A percentile compares a stretch with the other conserved stretches of the same genome.
These are phyloP conservation scores for Microdochium nivale DNA, from an alignment of 2,329 filamentous ascomycete species.

Conservation along the genomic window DNA sequence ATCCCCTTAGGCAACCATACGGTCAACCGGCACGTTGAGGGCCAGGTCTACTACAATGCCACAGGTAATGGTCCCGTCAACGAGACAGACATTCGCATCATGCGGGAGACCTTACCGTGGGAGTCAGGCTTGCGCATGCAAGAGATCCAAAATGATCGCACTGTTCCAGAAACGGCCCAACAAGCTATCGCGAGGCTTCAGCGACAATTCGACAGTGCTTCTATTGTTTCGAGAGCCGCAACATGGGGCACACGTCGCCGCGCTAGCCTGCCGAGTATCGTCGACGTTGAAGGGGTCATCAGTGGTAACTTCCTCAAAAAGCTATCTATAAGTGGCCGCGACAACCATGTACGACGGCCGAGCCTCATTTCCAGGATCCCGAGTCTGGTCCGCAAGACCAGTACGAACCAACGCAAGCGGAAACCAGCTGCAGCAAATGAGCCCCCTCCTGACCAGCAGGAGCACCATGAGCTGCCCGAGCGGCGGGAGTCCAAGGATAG, in stretches of 20 bases:
- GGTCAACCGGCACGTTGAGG: constrained; percentile 38
- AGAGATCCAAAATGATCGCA: constrained; percentile 27
- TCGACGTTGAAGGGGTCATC: constrained; percentile 50
- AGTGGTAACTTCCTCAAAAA: constrained; percentile 57
- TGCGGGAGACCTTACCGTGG: constrained; percentile 40
- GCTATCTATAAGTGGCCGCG: constrained; percentile 38
- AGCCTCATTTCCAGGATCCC: constrained; percentile 46
- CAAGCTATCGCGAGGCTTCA: constrained; percentile 46
- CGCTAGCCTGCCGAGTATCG: constrained; percentile 51
- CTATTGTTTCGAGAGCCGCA: constrained; percentile 52
- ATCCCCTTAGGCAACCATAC: constrained; percentile 38
- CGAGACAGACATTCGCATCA: constrained; percentile 38
- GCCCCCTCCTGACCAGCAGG: constrained; percentile 3
- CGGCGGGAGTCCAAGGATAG: constrained; percentile 34
- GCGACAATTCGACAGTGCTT: constrained; percentile 42
- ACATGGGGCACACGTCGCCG: constrained; percentile 63
- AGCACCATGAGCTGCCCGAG: constrained; percentile 13
- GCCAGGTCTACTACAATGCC: constrained; percentile 39
- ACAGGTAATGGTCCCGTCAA: constrained; percentile 29
- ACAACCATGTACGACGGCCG: constrained; percentile 32
- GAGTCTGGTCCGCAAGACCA: constrained; percentile 41
- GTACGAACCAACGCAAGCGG: constrained; percentile 24
- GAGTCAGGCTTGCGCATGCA: constrained; percentile 37
- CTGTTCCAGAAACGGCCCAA: constrained; percentile 42
- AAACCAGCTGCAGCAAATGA: constrained; percentile 11